Evolutionary conservation across 202 grass and related monocot species (phyloP), one percentile per base, ranked within the genome.

Genomic region (Hordeum pubiflorum): DNA sequence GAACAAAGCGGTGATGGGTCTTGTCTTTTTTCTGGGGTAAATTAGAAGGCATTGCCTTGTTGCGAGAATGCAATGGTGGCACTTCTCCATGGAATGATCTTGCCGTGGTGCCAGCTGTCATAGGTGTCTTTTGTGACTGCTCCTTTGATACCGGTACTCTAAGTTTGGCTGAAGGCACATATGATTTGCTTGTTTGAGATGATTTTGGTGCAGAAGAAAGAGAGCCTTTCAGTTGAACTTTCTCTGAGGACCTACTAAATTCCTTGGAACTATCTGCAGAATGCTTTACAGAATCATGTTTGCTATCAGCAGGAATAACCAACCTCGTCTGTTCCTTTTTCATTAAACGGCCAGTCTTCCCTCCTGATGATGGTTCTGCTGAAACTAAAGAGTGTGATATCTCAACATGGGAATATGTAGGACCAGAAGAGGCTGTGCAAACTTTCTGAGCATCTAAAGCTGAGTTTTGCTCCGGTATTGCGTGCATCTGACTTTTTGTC

Each of bases 11-110:
- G 18, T 91, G 91, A 56, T 87, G 78, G 55, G 46, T 79, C 87
- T 86, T 94, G 39, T 94, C 94, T 52, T 86, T 91, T 90, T 86
- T 97, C 77, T 92, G 91, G 71, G 58, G 75, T 75, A 87, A 85
- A 71, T 81, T 91, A 54, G 87, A 81, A 86, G 92, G 81, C 21
- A 54, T 70, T 73, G 57, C 37, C 82, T 95, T 98, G 54, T 63
- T 93, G 71, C 86, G 88, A 84, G 88, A 86, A 52, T 89, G 89
- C 3, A 75, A 65, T 83, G 84, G 83, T 10, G 79, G 56, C 55
- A 70, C 61, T 70, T 98, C 88, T 68, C 74, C 74, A 52, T 77
- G 82, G 32, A 81, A 79, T 84, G 75, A 75, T 65, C 41, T 75
- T 82, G 73, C 68, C 41, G 78, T 29, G 72, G 33, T 58, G 15